Percentiles rank a stretch among this genome's conserved stretches.
These are phyloP conservation scores for Phalaenopsis equestris DNA, from an alignment of 106 monocot species.

Conservation along the genomic window DNA sequence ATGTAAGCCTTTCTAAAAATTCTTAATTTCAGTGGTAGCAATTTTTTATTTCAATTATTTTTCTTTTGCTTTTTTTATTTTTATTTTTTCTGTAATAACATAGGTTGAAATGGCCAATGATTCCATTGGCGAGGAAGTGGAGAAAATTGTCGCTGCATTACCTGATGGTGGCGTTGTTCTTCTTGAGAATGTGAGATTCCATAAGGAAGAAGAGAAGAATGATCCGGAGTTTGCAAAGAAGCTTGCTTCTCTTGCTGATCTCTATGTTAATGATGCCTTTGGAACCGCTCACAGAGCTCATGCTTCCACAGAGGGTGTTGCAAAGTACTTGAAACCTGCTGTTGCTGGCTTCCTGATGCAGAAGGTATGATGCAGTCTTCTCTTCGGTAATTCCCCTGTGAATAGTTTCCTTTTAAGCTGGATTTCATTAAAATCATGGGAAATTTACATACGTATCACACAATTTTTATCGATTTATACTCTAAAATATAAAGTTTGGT, in stretches of 20 bases:
- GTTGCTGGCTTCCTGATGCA: conserved; percentile 83
- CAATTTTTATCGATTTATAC: no score
- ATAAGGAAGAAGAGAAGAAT: conserved; percentile 98
- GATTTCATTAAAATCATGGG: no score
- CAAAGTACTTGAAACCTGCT: conserved; percentile 57
- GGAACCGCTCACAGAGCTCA: conserved; percentile 80
- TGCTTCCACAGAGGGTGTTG: conserved; percentile 85
- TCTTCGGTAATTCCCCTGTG: not conserved
- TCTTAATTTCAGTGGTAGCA: not conserved
- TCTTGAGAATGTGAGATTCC: conserved; percentile 89
- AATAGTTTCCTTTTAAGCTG: not conserved
- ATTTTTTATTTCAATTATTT: not conserved
- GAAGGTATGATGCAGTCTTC: conserved; percentile 32
- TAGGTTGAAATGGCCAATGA: conserved; percentile 76
- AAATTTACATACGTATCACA: no score
- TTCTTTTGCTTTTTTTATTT: not conserved
- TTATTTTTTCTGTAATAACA: not conserved
- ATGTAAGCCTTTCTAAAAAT: conserved; percentile 24
- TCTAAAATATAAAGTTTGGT: no score
- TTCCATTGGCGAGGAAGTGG: conserved; percentile 75
- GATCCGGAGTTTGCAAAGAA: conserved; percentile 95
- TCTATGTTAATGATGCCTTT: conserved; percentile 96
- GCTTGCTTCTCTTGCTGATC: conserved; percentile 84
- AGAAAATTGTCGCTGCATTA: conserved; percentile 56
- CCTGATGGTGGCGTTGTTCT: conserved; percentile 82